Base-by-base conservation (phyloP, 352 stramenopile genomes). In the Phytophthora tubulina region DNA sequence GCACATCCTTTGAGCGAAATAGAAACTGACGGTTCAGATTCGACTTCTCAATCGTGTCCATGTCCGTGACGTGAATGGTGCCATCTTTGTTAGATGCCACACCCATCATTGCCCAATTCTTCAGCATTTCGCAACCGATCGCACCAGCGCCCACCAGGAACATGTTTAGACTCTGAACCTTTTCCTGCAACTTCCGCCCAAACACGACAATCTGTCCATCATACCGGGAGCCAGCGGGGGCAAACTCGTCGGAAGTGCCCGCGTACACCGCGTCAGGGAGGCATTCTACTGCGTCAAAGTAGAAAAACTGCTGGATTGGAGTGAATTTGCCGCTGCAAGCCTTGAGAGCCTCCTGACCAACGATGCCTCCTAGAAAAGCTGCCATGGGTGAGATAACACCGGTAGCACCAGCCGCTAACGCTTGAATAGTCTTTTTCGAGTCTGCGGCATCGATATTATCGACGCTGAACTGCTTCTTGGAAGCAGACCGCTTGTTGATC, bases 121-220 rank as follows among this genome's bases (percentile, higher is more conserved):
- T 99, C 6, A 99, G 88, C 96, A 99, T 99, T 84, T 99, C 98
- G 75, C 98, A 99, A 4, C 98, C 98, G 72, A 99, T 99, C 4
- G 98, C 98, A 50, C 98, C 98, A 14, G 98, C 97, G 31, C 98
- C 98, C 53, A 99, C 96, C 17, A 99, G 84, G 70, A 99, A 99
- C 70, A 99, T 79, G 52, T 88, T 97, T 63, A 98, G 71, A 51
- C 90, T 87, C 32, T 92, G 81, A 48, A 99, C 85, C 56, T 93
- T 89, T 33, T 86, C 78, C 64, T 97, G 91, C 32, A 97, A 48
- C 6, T 73, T 70, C 8, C 80, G 83, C 9, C 94, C 94, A 59
- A 97, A 98, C 10, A 99, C 89, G 2, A 88, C 89, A 49, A 98
- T 91, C 70, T 99, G 86, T 36, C 94, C 86, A 70, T 99, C 97